Percentiles rank a stretch among this genome's conserved stretches.
Evolutionary conservation across 352 stramenopile genomes (phyloP).

Genomic region (Phytophthora quininea): DNA sequence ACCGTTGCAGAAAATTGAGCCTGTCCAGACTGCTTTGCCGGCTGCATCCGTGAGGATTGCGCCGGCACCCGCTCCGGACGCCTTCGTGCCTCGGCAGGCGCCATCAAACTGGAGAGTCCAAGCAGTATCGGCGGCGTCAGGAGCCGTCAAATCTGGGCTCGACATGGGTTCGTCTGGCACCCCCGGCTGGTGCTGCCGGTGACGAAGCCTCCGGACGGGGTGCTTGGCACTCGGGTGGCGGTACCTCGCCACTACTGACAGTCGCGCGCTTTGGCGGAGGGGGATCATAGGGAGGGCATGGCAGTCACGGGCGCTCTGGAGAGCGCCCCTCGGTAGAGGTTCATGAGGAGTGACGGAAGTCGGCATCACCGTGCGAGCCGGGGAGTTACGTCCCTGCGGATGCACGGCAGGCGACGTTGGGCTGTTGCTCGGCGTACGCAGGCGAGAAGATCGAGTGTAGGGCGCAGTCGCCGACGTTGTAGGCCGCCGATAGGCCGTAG

Average conservation of each 20-base stretch:
- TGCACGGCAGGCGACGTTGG: neutral
- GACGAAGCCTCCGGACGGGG: no score
- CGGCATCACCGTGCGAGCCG: neutral
- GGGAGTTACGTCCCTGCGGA: conserved; percentile 3
- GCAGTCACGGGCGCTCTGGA: no score
- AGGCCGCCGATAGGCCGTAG: neutral
- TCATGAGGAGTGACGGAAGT: conserved; percentile 1
- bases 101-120: neutral
- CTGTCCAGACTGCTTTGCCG: neutral
- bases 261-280: neutral
- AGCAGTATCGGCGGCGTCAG: neutral
- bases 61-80: neutral
- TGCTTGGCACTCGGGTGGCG: no score
- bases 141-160: neutral
- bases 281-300: neutral
- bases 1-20: neutral
- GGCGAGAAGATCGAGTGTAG: neutral
- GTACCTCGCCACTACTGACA: neutral
- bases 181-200: no score
- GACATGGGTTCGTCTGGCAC: neutral
- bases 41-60: neutral
- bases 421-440: neutral
- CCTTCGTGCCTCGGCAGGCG: neutral
- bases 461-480: neutral
- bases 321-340: neutral